phyloP scores from a whole-genome alignment of 2,329 filamentous ascomycete species.

The Penicillium sp. region DNA sequence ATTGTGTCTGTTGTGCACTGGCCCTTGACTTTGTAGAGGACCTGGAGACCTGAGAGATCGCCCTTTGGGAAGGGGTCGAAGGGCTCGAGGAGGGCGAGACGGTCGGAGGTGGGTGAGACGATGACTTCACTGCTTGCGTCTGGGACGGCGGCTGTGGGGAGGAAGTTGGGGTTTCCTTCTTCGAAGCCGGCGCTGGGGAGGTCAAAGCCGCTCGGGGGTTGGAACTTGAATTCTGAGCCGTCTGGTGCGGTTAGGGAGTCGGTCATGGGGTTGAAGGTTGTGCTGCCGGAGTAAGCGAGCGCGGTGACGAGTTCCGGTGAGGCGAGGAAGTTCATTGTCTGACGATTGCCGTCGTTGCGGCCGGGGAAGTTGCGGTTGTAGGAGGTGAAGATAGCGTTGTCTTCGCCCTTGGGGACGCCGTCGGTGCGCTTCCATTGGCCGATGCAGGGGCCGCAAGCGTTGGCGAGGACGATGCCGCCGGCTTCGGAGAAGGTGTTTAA shows the following conservation, averaged over 20 bases:
- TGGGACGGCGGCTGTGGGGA: constrained; percentile 68
- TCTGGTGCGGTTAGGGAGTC: constrained; percentile 77
- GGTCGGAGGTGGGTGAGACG: constrained; percentile 82
- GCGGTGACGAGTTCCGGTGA: constrained; percentile 96
- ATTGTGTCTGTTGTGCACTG: constrained; percentile 99
- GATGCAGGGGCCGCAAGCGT: constrained; percentile 82
- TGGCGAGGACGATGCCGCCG: constrained; percentile 85
- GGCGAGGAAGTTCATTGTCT: constrained; percentile 98
- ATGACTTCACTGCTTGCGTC: constrained; percentile 69
- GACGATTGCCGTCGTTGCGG: constrained; percentile 92
- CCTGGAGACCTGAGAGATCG: constrained; percentile 74
- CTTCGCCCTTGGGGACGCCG: constrained; percentile 75
- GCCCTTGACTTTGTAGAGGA: constrained; percentile 93
- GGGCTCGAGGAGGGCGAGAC: constrained; percentile 85
- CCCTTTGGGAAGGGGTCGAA: constrained; percentile 76
- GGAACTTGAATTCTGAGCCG: constrained; percentile 81
- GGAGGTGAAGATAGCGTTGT: constrained; percentile 92
- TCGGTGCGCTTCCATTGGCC: constrained; percentile 95
- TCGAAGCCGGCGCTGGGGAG: constrained; percentile 75
- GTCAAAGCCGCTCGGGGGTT: constrained; percentile 63
- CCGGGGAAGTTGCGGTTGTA: constrained; percentile 99
- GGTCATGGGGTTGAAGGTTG: constrained; percentile 93
- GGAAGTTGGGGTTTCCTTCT: constrained; percentile 70
- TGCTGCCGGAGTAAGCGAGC: constrained; percentile 87
- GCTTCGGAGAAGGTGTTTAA: constrained; percentile 81